Percentiles rank a stretch among this genome's conserved stretches.
Evolutionary conservation across 2,329 filamentous ascomycete genomes (phyloP).

Genomic region (Lachnellula hyalina): DNA sequence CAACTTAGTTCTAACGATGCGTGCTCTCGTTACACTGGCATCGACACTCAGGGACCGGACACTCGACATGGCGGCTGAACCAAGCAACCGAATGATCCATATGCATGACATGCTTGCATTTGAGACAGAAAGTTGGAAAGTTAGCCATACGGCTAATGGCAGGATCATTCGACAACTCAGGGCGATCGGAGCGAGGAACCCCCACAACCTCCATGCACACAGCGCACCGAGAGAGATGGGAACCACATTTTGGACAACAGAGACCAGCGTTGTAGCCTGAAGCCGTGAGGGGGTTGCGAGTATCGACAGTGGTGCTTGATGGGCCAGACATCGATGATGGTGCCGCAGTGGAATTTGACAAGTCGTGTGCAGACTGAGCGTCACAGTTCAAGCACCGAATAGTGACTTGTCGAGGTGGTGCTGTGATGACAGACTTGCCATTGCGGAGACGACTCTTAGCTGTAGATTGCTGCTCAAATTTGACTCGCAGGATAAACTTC

Average conservation of each 20-base stretch:
- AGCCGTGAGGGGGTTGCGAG: constrained; percentile 51
- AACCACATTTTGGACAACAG: constrained; percentile 61
- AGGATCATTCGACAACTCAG: constrained; percentile 45
- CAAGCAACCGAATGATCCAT: constrained; percentile 62
- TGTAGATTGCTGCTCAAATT: constrained; percentile 50
- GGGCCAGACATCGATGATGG: constrained; percentile 13
- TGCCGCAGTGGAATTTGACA: constrained; percentile 18
- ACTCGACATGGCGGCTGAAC: constrained; percentile 61
- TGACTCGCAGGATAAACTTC: constrained; percentile 67
- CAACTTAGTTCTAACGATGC: background rate
- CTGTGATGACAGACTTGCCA: constrained; percentile 57
- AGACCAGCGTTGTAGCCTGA: constrained; percentile 56
- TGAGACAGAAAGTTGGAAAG: constrained; percentile 65
- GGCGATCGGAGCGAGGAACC: constrained; percentile 54
- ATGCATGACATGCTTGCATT: constrained; percentile 63
- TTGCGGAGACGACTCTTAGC: constrained; percentile 59
- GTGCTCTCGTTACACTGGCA: constrained; percentile 46
- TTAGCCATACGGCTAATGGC: constrained; percentile 43
- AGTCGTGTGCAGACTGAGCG: constrained; percentile 45
- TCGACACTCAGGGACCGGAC: constrained; percentile 63
- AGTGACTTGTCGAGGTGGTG: constrained; percentile 63
- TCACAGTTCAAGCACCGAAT: constrained; percentile 76
- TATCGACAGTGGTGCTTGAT: constrained; percentile 18
- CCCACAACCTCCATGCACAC: constrained; percentile 64
- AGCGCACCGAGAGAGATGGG: constrained; percentile 61